Conservation (phyloP, 2,329 filamentous ascomycete genomes). For the Aspergillus tanneri region DNA sequence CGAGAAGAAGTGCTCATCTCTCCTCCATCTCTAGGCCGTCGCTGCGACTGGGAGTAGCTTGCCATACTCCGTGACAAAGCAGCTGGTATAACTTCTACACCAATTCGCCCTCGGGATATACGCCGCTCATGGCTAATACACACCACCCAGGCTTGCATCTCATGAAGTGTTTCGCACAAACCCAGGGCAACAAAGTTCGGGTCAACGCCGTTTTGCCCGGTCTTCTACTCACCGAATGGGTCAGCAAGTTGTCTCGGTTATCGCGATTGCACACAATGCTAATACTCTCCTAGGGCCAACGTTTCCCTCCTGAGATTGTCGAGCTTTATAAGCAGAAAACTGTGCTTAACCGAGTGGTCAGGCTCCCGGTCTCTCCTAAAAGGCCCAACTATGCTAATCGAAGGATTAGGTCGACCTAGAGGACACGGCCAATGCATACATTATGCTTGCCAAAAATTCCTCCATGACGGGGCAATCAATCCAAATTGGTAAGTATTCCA, state of each 20-base stretch:
- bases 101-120: too few species aligned
- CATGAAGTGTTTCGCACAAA: constrained; percentile 63
- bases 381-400: constrained; percentile 11
- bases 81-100: constrained; percentile 51
- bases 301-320: constrained; percentile 59
- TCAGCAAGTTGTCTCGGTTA: constrained; percentile 20
- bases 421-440: constrained; percentile 43
- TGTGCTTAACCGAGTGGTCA: constrained; percentile 59
- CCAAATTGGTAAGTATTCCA: constrained; percentile 39
- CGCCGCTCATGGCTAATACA: background rate
- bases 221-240: constrained; percentile 68
- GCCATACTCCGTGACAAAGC: constrained; percentile 79
- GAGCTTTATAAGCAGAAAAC: constrained; percentile 55
- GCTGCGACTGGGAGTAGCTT: constrained; percentile 56
- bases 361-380: constrained; percentile 11
- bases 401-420: constrained; percentile 40
- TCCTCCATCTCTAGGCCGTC: constrained; percentile 40
- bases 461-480: constrained; percentile 49
- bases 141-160: constrained; percentile 56
- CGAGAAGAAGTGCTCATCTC: background rate
- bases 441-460: constrained; percentile 44
- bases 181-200: constrained; percentile 61
- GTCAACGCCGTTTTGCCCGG: constrained; percentile 66
- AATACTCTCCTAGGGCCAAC: constrained; percentile 47
- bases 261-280: background rate